These are phyloP conservation scores for Epichloe brachyelytri DNA, from an alignment of 2,329 filamentous ascomycete genomes.

Conservation along the genomic window DNA sequence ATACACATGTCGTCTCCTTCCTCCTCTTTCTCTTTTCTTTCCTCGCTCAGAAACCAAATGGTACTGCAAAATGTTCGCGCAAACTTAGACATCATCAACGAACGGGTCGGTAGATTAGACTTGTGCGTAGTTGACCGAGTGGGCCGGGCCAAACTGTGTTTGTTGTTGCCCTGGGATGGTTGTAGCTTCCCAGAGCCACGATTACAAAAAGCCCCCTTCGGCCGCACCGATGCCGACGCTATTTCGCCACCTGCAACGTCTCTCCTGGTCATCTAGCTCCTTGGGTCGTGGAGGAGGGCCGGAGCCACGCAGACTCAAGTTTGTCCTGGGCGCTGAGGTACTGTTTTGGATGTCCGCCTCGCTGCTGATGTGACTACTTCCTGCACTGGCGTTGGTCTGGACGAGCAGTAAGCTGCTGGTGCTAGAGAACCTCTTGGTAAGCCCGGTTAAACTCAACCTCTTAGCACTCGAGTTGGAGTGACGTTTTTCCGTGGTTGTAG, in stretches of 20 bases:
- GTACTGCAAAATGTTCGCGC: neutral
- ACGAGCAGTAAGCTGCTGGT: conserved; percentile 47
- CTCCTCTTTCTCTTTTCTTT: neutral
- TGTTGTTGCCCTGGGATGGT: too few species aligned
- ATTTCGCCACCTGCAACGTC: conserved; percentile 43
- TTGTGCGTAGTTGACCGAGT: too few species aligned
- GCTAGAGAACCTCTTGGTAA: conserved; percentile 46
- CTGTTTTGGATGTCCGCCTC: conserved; percentile 28
- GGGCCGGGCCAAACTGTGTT: neutral
- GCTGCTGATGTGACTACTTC: conserved; percentile 35
- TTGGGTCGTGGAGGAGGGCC: conserved; percentile 19
- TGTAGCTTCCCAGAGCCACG: too few species aligned
- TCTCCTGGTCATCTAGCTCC: conserved; percentile 25
- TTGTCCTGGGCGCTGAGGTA: conserved; percentile 19
- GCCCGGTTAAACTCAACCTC: conserved; percentile 48
- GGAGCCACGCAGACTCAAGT: conserved; percentile 30
- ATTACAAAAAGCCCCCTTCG: conserved; percentile 35
- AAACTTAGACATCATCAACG: too few species aligned
- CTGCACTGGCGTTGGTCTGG: conserved; percentile 39
- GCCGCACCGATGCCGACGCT: conserved; percentile 40
- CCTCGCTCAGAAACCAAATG: neutral
- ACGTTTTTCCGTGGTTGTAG: conserved; percentile 28
- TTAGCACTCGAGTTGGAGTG: conserved; percentile 42
- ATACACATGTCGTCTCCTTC: neutral
- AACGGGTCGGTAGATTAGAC: too few species aligned